Conservation (phyloP, 2,329 filamentous ascomycete species). For the Aureobasidium sp. region DNA sequence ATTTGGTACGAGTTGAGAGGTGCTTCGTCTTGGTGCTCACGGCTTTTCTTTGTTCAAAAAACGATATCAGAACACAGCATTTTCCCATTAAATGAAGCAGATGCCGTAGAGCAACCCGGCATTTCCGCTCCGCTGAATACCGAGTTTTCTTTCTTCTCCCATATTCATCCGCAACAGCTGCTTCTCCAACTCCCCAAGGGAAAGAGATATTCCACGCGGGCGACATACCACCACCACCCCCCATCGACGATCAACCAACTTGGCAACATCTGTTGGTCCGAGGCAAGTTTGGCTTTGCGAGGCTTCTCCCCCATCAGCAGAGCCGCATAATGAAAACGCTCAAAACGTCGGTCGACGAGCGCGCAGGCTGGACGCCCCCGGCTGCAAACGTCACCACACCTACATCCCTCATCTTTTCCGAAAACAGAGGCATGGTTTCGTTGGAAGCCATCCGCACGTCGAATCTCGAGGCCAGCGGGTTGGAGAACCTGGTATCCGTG, state of each 20-base stretch:
- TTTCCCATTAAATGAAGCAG: background rate
- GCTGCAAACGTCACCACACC: slow-evolving; percentile 1
- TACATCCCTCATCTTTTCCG: slow-evolving; percentile 16
- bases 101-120: background rate
- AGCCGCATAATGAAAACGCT: background rate
- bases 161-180: background rate
- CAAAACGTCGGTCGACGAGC: background rate
- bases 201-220: background rate
- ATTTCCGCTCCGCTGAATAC: background rate
- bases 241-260: background rate
- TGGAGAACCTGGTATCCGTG: slow-evolving; percentile 26
- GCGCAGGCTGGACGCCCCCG: slow-evolving; percentile 3
- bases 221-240: background rate
- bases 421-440: slow-evolving; percentile 15
- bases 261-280: background rate
- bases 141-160: background rate
- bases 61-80: background rate
- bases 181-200: no score
- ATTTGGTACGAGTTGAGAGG: no score
- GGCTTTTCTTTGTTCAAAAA: background rate
- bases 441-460: slow-evolving; percentile 24
- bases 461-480: slow-evolving; percentile 22
- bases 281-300: background rate
- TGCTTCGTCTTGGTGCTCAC: background rate
- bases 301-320: background rate